These are phyloP conservation scores for Aspergillus niger DNA, from an alignment of 2,329 filamentous ascomycete species.

Conservation along the genomic window DNA sequence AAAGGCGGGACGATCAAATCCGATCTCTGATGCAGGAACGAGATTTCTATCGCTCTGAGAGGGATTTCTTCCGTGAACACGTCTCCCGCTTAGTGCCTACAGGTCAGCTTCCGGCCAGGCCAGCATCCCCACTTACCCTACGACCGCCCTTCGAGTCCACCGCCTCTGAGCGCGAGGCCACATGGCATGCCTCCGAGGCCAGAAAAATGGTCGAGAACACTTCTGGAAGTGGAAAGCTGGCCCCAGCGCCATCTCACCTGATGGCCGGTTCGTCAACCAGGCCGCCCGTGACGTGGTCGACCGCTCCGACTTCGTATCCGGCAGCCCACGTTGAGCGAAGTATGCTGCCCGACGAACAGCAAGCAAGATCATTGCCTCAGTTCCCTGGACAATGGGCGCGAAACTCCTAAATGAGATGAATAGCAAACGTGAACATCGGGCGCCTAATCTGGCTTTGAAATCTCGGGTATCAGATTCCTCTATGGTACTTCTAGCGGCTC, in stretches of 20 bases:
- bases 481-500: neutral
- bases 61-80: constrained; percentile 43
- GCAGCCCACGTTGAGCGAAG: constrained; percentile 7
- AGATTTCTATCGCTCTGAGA: constrained; percentile 44
- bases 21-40: constrained; percentile 35
- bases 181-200: constrained; percentile 16
- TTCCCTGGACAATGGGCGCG: constrained; percentile 22
- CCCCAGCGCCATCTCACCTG: constrained; percentile 3
- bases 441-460: neutral
- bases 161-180: constrained; percentile 15
- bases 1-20: constrained; percentile 39
- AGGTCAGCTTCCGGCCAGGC: constrained; percentile 33
- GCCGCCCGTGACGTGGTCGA: constrained; percentile 18
- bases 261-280: constrained; percentile 9
- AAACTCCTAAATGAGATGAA: neutral
- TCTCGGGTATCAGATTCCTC: neutral
- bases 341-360: constrained; percentile 15
- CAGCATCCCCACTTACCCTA: constrained; percentile 32
- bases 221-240: neutral
- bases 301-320: constrained; percentile 16
- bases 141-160: constrained; percentile 13
- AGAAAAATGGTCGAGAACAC: constrained; percentile 13
- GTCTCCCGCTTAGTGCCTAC: constrained; percentile 29
- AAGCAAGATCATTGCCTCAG: constrained; percentile 19
- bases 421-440: neutral